A percentile compares a stretch with the other conserved stretches of the same genome.
Evolutionary conservation across 495 filamentous ascomycete species (phyloP).

Genomic region (Annulohypoxylon bovei): DNA sequence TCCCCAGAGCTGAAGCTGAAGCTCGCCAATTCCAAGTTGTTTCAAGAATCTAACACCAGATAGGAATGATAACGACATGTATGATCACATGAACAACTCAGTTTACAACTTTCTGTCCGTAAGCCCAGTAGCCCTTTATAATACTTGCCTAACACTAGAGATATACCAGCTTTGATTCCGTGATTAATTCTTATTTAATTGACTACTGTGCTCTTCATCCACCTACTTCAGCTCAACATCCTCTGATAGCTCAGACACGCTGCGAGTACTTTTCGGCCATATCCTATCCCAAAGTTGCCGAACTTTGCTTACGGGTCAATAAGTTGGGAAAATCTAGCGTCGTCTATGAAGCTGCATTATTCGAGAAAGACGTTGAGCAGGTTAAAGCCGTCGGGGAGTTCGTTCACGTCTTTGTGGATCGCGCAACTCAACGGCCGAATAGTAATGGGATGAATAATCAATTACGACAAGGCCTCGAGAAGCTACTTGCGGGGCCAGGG

Average conservation of each 20-base stretch:
- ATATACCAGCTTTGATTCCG: conserved; percentile 73
- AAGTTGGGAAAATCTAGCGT: conserved; percentile 87
- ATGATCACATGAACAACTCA: conserved; percentile 85
- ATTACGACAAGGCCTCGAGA: conserved; percentile 64
- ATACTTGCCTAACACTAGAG: conserved; percentile 4
- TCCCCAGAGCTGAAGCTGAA: neutral
- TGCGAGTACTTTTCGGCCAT: conserved; percentile 87
- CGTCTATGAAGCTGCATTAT: conserved; percentile 92
- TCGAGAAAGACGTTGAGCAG: conserved; percentile 75
- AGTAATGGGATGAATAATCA: conserved; percentile 65
- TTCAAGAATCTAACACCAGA: conserved; percentile 4
- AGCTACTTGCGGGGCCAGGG: conserved; percentile 38
- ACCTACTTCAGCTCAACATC: conserved; percentile 72
- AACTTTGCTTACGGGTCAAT: conserved; percentile 83
- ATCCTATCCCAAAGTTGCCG: conserved; percentile 82
- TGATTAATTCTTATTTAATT: conserved; percentile 91
- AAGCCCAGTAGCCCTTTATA: neutral
- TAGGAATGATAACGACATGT: conserved; percentile 97
- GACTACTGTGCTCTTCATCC: conserved; percentile 80
- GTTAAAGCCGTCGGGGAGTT: conserved; percentile 89
- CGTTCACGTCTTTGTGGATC: conserved; percentile 88
- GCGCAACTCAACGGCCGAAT: conserved; percentile 73
- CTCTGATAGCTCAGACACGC: conserved; percentile 83
- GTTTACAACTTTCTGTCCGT: conserved; percentile 78
- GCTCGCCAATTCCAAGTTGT: neutral